phyloP scores from a whole-genome alignment of 2,329 filamentous ascomycete species.

The Monosporascus sp. region DNA sequence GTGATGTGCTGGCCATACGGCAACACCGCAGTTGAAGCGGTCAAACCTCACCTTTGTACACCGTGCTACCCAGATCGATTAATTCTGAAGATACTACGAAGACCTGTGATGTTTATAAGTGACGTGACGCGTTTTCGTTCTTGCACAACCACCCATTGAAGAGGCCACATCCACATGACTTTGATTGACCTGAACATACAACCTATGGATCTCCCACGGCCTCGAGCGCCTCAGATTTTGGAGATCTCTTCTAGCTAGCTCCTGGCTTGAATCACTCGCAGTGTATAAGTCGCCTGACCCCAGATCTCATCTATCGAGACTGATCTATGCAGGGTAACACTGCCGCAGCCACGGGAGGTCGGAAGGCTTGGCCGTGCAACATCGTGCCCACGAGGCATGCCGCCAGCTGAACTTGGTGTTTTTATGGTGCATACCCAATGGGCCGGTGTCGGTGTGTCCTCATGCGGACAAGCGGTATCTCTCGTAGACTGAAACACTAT shows the following conservation, averaged over 20 bases:
- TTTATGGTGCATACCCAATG: no score
- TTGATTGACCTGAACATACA: background rate
- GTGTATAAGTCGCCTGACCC: background rate
- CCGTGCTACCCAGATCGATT: background rate
- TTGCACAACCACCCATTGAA: background rate
- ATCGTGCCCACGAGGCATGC: background rate
- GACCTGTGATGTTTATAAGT: background rate
- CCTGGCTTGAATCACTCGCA: background rate
- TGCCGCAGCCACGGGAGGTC: background rate
- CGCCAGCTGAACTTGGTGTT: background rate
- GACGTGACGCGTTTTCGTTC: background rate
- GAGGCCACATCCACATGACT: background rate
- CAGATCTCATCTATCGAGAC: background rate
- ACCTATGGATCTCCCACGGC: background rate
- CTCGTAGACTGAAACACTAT: no score
- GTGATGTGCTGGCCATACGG: background rate
- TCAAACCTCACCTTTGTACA: background rate
- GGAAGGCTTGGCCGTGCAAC: background rate
- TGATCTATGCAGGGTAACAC: background rate
- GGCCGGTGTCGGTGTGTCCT: no score
- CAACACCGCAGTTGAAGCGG: background rate
- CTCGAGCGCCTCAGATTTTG: background rate
- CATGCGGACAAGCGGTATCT: no score
- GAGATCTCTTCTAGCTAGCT: background rate
- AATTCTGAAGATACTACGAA: background rate